A percentile compares a stretch with the other conserved stretches of the same genome.
Conservation (phyloP, 1,139 yeast genomes). For the Yamadazyma triangularis region DNA sequence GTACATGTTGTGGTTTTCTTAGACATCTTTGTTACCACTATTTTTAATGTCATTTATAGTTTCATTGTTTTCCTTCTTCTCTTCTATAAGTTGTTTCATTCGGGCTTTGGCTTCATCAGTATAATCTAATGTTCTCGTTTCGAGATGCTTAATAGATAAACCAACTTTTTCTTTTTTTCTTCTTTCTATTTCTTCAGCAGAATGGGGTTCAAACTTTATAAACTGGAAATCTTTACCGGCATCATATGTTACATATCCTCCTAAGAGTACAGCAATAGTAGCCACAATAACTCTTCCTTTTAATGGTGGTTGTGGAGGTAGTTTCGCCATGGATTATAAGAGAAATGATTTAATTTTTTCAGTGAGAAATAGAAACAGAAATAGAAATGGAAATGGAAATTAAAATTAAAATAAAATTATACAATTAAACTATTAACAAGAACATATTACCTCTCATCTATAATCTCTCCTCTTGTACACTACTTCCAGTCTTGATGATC, state of each 20-base stretch:
- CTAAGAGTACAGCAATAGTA: conserved; percentile 31
- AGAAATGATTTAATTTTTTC: too few species aligned
- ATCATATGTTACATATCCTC: conserved; percentile 29
- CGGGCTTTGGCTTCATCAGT: conserved; percentile 43
- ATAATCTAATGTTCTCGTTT: conserved; percentile 36
- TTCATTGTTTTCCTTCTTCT: conserved; percentile 9
- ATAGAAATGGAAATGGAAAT: too few species aligned
- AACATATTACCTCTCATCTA: conserved; percentile 3
- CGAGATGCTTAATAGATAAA: conserved; percentile 26
- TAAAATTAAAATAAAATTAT: too few species aligned
- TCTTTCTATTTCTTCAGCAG: conserved; percentile 37
- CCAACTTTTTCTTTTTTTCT: conserved; percentile 32
- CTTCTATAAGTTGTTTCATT: conserved; percentile 19
- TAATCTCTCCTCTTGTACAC: conserved; percentile 38
- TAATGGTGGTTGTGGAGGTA: conserved; percentile 33
- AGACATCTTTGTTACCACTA: neutral
- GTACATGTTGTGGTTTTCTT: neutral
- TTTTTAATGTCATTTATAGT: too few species aligned
- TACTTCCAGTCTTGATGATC: conserved; percentile 49
- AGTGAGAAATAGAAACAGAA: too few species aligned
- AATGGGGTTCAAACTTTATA: conserved; percentile 35
- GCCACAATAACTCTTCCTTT: conserved; percentile 32
- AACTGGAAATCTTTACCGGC: conserved; percentile 39
- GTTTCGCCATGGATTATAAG: neutral
- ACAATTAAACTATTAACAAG: neutral